Conservation (phyloP, 2,329 filamentous ascomycete species). For the Ambrosiella xylebori region DNA sequence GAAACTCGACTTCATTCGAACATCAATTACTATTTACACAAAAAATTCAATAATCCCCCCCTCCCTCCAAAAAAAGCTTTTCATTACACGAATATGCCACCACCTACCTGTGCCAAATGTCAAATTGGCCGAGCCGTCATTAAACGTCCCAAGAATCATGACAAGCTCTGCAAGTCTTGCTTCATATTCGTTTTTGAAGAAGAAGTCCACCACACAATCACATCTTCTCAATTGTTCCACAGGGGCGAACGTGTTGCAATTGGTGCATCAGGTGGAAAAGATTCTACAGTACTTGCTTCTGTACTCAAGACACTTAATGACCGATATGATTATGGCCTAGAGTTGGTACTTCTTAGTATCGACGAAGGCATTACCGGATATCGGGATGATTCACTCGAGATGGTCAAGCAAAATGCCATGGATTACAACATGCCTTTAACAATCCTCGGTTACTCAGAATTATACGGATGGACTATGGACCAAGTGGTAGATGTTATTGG, state of each 20-base stretch:
- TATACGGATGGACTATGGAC: slow-evolving; percentile 99
- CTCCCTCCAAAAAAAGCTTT: too few relatives aligned
- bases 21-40: not conserved
- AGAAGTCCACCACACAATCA: slow-evolving; percentile 87
- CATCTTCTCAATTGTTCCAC: slow-evolving; percentile 60
- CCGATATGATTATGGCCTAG: slow-evolving; percentile 67
- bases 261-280: slow-evolving; percentile 90
- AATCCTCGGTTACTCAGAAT: slow-evolving; percentile 80
- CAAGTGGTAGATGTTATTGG: slow-evolving; percentile 91
- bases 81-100: slow-evolving; percentile 43
- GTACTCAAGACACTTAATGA: slow-evolving; percentile 92
- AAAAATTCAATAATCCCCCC: not conserved
- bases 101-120: slow-evolving; percentile 60
- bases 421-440: slow-evolving; percentile 86
- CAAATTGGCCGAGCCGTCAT: slow-evolving; percentile 65
- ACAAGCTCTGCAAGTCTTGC: slow-evolving; percentile 80
- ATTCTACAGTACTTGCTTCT: slow-evolving; percentile 87
- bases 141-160: slow-evolving; percentile 83
- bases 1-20: not conserved
- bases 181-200: slow-evolving; percentile 80
- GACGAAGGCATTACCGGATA: slow-evolving; percentile 97
- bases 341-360: slow-evolving; percentile 75
- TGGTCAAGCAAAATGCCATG: slow-evolving; percentile 79
- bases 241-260: slow-evolving; percentile 80
- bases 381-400: slow-evolving; percentile 86